Evolutionary conservation across 768 basidiomycete genomes (phyloP), one percentile per base, ranked within the genome.

Genomic region (Boletus huronensis): DNA sequence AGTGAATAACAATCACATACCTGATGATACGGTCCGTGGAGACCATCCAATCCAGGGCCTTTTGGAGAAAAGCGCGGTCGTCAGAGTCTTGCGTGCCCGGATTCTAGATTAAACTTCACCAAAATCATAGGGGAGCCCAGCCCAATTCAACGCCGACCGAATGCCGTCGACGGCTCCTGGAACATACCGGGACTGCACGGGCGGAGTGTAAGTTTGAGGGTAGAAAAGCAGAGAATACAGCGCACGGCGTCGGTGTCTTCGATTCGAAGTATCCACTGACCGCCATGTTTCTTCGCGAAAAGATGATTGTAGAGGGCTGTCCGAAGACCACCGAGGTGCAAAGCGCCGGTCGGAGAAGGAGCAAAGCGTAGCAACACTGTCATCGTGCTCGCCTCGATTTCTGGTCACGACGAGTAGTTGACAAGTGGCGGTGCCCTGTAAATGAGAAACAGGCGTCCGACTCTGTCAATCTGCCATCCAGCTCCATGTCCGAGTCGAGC

Each of bases 301-400:
- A 98, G 71, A 64, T 97, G 82, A 64, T 98, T 98, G 72, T 93
- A 96, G 2, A 99, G 75, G 0, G 95, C 97, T 51, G 95, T 98
- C 17, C 97, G 76, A 14, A 99, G 82, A 0, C 97, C 97, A 1
- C 97, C 97, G 2, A 99, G 83, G 70, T 99, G 97, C 5, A 98
- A 76, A 31, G 87, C 81, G 2, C 97, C 97, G 0, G 97, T 99
- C 1, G 97, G 97, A 1, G 97, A 98, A 1, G 97, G 97, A 3
- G 96, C 97, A 70, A 99, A 98, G 16, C 97, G 86, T 16, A 98
- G 71, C 17, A 93, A 75, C 11, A 78, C 79, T 77, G 85, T 84
- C 62, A 66, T 48, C 17, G 3, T 11, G 17, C 13, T 23, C 0
- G 17, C 8, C 19, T 40, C n/a, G 10, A 25, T 21, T 34, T 36